Conservation (phyloP, 768 basidiomycete species). For the Agaricus sinodeliciosus region DNA sequence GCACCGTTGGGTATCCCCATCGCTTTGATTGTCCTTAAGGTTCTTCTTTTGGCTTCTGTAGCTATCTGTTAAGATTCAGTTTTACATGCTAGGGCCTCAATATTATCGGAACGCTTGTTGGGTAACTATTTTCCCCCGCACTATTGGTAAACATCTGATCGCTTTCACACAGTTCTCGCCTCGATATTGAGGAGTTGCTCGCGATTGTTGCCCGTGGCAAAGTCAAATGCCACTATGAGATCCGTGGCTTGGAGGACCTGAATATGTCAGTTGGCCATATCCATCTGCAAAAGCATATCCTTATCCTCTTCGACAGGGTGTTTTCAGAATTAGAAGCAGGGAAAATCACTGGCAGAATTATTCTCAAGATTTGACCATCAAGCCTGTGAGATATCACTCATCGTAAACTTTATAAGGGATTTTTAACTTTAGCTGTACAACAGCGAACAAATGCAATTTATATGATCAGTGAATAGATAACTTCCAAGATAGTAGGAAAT, state of each 20-base stretch:
- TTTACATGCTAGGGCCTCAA: slow-evolving; percentile 64
- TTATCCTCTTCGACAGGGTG: slow-evolving; percentile 19
- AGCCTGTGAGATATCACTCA: no score
- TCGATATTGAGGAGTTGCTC: slow-evolving; percentile 78
- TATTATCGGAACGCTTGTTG: slow-evolving; percentile 44
- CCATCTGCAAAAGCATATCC: not conserved
- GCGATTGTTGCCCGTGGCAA: slow-evolving; percentile 65
- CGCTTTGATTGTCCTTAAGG: not conserved
- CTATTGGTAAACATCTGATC: no score
- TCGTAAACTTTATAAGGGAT: no score
- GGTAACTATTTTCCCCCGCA: not conserved
- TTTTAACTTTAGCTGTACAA: no score
- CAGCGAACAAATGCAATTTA: no score
- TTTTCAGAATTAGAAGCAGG: slow-evolving; percentile 34
- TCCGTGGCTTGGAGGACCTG: slow-evolving; percentile 44
- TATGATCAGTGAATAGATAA: no score
- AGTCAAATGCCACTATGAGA: slow-evolving; percentile 52
- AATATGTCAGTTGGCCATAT: slow-evolving; percentile 32
- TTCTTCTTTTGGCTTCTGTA: not conserved
- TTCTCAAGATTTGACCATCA: slow-evolving; percentile 15
- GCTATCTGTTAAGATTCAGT: slow-evolving; percentile 39
- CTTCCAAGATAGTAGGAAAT: no score
- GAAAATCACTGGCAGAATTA: slow-evolving; percentile 44
- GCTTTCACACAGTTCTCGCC: slow-evolving; percentile 49
- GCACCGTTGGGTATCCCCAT: slow-evolving; percentile 28